phyloP scores from a whole-genome alignment of 1,284 basidiomycete species.

The Irpex sp. region DNA sequence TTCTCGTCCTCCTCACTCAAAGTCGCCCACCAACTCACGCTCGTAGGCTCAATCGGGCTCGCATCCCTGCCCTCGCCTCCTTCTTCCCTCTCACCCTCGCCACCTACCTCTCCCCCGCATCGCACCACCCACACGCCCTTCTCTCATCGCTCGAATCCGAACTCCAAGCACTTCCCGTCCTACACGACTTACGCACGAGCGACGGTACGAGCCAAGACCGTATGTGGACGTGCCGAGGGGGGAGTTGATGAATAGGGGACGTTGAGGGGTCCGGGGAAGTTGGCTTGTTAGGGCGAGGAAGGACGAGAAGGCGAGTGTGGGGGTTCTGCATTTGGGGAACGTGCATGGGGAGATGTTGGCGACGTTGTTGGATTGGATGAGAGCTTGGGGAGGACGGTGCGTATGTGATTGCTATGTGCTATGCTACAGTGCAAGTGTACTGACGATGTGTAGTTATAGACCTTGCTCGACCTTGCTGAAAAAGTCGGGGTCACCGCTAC shows the following conservation, averaged over 20 bases:
- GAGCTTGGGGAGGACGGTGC: no score
- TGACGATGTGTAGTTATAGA: constrained; percentile 44
- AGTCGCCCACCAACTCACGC: constrained; percentile 12
- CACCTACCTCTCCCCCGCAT: constrained; percentile 45
- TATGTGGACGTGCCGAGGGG: constrained; percentile 68
- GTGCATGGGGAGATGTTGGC: constrained; percentile 91
- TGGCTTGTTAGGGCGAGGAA: constrained; percentile 44
- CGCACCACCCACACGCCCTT: constrained; percentile 60
- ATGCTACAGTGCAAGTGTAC: no score
- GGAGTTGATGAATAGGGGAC: constrained; percentile 77
- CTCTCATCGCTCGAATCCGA: constrained; percentile 70
- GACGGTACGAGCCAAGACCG: constrained; percentile 74
- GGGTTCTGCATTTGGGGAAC: constrained; percentile 80
- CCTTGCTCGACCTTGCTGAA: constrained; percentile 80
- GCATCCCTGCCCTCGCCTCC: constrained; percentile 53
- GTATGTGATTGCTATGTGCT: no score
- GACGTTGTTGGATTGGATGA: constrained; percentile 42
- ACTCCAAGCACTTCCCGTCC: constrained; percentile 63
- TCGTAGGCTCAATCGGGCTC: constrained; percentile 16
- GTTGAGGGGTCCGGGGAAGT: constrained; percentile 79
- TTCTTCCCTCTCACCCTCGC: constrained; percentile 61
- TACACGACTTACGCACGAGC: constrained; percentile 47
- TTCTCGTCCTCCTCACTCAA: no score
- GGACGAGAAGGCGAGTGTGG: constrained; percentile 72
- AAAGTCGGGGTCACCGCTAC: constrained; percentile 93